A percentile compares a stretch with the other conserved stretches of the same genome.
phyloP scores from a whole-genome alignment of 2,329 filamentous ascomycete species.

The Penicillium sp. region DNA sequence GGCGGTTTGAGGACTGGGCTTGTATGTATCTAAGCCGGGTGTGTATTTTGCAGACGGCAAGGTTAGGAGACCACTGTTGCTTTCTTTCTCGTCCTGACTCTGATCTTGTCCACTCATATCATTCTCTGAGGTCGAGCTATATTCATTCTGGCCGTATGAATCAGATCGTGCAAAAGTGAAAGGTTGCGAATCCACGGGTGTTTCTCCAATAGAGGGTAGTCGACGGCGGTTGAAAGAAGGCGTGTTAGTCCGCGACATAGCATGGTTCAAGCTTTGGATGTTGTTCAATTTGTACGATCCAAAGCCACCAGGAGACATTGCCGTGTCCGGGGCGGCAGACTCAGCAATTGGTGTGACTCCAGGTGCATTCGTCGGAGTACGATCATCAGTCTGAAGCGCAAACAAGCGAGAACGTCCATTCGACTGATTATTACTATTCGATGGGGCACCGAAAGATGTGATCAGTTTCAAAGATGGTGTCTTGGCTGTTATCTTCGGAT shows the following conservation, averaged over 20 bases:
- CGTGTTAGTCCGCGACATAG: constrained; percentile 64
- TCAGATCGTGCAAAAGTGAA: constrained; percentile 43
- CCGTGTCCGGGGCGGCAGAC: constrained; percentile 63
- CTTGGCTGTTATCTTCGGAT: constrained; percentile 66
- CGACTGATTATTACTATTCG: constrained; percentile 38
- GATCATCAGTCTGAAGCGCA: constrained; percentile 55
- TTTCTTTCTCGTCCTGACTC: constrained; percentile 32
- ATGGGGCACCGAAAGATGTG: constrained; percentile 71
- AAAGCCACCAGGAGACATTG: constrained; percentile 67
- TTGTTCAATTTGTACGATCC: constrained; percentile 59
- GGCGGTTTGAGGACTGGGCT: constrained; percentile 60
- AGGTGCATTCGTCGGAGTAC: constrained; percentile 73
- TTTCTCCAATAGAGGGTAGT: constrained; percentile 78
- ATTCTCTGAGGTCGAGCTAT: constrained; percentile 51
- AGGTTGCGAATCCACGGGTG: constrained; percentile 55
- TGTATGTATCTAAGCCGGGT: constrained; percentile 40
- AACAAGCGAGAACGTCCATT: constrained; percentile 64
- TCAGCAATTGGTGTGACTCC: constrained; percentile 88
- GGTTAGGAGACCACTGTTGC: constrained; percentile 39
- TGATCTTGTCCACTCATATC: constrained; percentile 28
- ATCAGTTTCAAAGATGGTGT: constrained; percentile 86
- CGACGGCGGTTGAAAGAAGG: constrained; percentile 64
- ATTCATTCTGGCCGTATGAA: constrained; percentile 47
- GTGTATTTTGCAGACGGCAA: constrained; percentile 50
- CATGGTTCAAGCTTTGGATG: constrained; percentile 69